Conservation (phyloP, 495 filamentous ascomycete species). For the Tuber magnatum region DNA sequence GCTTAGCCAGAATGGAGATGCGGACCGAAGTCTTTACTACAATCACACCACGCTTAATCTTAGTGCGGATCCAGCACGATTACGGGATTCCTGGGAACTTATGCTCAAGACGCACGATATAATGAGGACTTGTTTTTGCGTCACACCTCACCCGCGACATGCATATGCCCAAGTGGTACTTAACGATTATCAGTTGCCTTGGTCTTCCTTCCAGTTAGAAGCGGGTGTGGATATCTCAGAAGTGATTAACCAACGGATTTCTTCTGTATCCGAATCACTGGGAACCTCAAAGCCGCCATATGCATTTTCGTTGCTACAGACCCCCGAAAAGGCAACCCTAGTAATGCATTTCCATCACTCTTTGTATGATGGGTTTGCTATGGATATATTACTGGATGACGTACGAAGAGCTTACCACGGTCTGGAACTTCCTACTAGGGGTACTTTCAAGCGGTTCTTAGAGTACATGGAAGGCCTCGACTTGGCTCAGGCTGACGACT, state of each 20-base stretch:
- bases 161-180: slow-evolving; percentile 56
- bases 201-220: slow-evolving; percentile 32
- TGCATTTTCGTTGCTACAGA: slow-evolving; percentile 35
- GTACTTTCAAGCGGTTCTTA: slow-evolving; percentile 50
- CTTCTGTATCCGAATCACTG: slow-evolving; percentile 17
- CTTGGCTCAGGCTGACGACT: slow-evolving; percentile 47
- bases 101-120: slow-evolving; percentile 55
- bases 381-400: slow-evolving; percentile 58
- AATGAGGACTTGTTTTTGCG: slow-evolving; percentile 53
- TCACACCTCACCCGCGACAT: slow-evolving; percentile 47
- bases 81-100: slow-evolving; percentile 47
- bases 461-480: slow-evolving; percentile 45
- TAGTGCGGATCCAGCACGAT: slow-evolving; percentile 41
- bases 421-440: slow-evolving; percentile 44
- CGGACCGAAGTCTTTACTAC: slow-evolving; percentile 47
- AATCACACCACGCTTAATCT: slow-evolving; percentile 52
- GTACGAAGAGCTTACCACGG: slow-evolving; percentile 51
- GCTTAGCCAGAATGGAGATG: slow-evolving; percentile 51
- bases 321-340: slow-evolving; percentile 34
- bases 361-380: slow-evolving; percentile 69
- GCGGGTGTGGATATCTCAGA: slow-evolving; percentile 9
- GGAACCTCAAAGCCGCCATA: slow-evolving; percentile 38
- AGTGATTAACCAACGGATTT: slow-evolving; percentile 28
- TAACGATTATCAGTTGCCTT: slow-evolving; percentile 34
- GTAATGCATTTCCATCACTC: slow-evolving; percentile 70